Evolutionary conservation across 495 filamentous ascomycete genomes (phyloP).

Genomic region (Oidiodendron maius): DNA sequence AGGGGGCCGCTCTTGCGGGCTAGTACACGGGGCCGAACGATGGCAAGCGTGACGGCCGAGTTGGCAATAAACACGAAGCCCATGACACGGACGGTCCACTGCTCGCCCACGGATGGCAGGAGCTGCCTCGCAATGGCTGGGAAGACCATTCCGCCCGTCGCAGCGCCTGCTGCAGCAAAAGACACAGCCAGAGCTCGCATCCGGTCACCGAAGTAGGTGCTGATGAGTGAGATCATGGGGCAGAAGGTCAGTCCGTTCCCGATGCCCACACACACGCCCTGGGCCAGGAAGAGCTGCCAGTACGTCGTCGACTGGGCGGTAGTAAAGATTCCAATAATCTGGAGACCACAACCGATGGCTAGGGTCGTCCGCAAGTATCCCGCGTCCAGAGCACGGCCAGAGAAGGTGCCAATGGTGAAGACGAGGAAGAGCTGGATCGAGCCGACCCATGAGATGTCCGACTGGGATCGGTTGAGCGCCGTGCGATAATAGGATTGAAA

Average conservation of each 20-base stretch:
- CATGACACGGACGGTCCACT: constrained; percentile 56
- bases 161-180: constrained; percentile 19
- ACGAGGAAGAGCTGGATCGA: constrained; percentile 66
- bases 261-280: constrained; percentile 64
- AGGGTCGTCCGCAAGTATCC: constrained; percentile 34
- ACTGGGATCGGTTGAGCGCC: constrained; percentile 32
- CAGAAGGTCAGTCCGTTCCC: constrained; percentile 68
- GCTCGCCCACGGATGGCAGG: constrained; percentile 52
- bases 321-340: constrained; percentile 60
- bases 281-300: constrained; percentile 70
- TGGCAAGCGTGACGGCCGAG: constrained; percentile 33
- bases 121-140: constrained; percentile 39
- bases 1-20: constrained; percentile 46
- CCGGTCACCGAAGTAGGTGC: constrained; percentile 62
- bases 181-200: constrained; percentile 57
- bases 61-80: constrained; percentile 37
- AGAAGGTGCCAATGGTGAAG: constrained; percentile 64
- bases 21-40: constrained; percentile 49
- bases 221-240: constrained; percentile 57
- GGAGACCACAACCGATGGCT: constrained; percentile 42
- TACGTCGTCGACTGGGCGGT: constrained; percentile 55
- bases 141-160: constrained; percentile 6
- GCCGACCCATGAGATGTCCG: constrained; percentile 70
- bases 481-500: constrained; percentile 6
- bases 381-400: constrained; percentile 58